A percentile compares a stretch with the other conserved stretches of the same genome.
phyloP scores from a whole-genome alignment of 768 basidiomycete genomes.

The Hygrophoropsis aurantiaca region DNA sequence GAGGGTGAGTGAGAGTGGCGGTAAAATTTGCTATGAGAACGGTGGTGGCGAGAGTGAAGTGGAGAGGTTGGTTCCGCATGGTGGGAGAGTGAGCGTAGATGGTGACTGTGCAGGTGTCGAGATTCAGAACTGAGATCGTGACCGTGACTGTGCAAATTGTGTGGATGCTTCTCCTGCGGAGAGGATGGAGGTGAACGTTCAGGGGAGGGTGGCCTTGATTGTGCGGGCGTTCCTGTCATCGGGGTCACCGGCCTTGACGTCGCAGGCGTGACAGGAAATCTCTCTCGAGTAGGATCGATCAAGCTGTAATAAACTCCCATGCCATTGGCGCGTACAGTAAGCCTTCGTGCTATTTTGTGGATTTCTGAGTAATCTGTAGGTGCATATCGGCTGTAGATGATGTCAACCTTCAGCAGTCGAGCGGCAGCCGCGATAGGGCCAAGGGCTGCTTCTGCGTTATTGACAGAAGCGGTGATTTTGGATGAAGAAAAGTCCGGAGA shows the following conservation, averaged over 20 bases:
- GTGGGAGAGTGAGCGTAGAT: constrained; percentile 1
- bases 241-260: constrained; percentile 38
- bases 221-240: constrained; percentile 25
- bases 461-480: constrained; percentile 31
- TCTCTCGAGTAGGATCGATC: constrained; percentile 62
- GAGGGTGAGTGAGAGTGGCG: constrained; percentile 14
- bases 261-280: constrained; percentile 51
- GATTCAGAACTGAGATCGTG: not conserved
- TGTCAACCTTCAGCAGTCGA: constrained; percentile 55
- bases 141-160: not conserved
- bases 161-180: constrained; percentile 2
- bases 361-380: constrained; percentile 55
- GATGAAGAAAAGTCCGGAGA: constrained; percentile 31
- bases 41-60: constrained; percentile 7
- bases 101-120: not conserved
- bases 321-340: constrained; percentile 61
- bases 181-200: not conserved
- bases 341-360: constrained; percentile 46
- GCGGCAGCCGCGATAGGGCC: constrained; percentile 51
- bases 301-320: constrained; percentile 60
- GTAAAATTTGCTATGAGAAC: not conserved
- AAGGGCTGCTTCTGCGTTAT: constrained; percentile 47
- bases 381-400: constrained; percentile 59
- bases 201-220: constrained; percentile 35
- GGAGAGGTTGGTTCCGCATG: constrained; percentile 11